A percentile compares a stretch with the other conserved stretches of the same genome.
Evolutionary conservation across 805 yeast species (phyloP).

Genomic region (Yamadazyma insecticola): DNA sequence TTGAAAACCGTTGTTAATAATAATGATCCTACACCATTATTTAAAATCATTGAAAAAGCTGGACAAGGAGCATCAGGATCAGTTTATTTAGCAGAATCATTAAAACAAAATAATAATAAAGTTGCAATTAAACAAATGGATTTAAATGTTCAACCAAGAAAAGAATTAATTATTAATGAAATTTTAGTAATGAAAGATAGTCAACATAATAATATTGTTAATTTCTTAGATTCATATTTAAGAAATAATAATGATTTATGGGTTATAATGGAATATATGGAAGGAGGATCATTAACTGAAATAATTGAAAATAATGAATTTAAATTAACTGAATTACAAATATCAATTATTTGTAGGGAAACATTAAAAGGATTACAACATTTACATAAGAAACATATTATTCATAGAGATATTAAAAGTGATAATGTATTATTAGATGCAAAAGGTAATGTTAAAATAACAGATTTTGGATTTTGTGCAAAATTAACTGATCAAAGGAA

Average conservation of each 20-base stretch:
- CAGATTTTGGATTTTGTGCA: constrained; percentile 56
- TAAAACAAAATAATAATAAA: constrained; percentile 51
- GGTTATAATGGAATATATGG: constrained; percentile 99
- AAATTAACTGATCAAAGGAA: constrained; percentile 68
- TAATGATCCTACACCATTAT: constrained; percentile 80
- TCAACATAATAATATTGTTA: constrained; percentile 91
- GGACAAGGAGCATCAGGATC: constrained; percentile 99
- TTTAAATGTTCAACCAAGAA: constrained; percentile 83
- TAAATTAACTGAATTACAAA: constrained; percentile 77
- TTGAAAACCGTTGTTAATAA: constrained; percentile 76
- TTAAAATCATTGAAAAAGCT: constrained; percentile 73
- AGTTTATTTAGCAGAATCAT: constrained; percentile 77
- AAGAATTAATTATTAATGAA: constrained; percentile 93
- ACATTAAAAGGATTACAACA: constrained; percentile 89
- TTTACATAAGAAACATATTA: constrained; percentile 86
- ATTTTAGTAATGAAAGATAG: constrained; percentile 95
- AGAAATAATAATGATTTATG: constrained; percentile 78
- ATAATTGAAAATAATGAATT: constrained; percentile 82
- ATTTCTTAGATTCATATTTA: constrained; percentile 85
- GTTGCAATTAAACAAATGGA: constrained; percentile 98
- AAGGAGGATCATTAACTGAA: constrained; percentile 96
- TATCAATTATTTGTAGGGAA: constrained; percentile 86
- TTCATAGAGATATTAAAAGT: constrained; percentile 57
- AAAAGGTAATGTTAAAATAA: constrained; percentile 40
- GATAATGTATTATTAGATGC: constrained; percentile 43